These are phyloP conservation scores for Arthroderma sp. DNA, from an alignment of 2,329 filamentous ascomycete genomes.

Conservation along the genomic window DNA sequence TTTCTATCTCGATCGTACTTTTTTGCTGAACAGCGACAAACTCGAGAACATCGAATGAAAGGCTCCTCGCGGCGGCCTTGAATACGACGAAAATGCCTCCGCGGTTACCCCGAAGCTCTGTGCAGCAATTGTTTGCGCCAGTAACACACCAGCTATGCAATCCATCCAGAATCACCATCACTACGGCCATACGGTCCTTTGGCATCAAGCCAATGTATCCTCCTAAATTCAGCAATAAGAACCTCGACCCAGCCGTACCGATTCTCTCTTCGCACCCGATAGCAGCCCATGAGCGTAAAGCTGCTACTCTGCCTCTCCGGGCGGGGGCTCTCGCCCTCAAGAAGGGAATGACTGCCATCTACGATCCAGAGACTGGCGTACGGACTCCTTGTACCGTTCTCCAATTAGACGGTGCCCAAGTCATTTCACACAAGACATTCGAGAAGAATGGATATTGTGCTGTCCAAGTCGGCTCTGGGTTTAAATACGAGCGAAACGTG, in stretches of 20 bases:
- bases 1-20: neutral
- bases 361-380: slow-evolving; percentile 60
- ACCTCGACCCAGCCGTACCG: slow-evolving; percentile 39
- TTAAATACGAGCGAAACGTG: slow-evolving; percentile 61
- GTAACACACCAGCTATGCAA: neutral
- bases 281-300: slow-evolving; percentile 49
- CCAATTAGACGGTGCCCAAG: slow-evolving; percentile 84
- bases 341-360: slow-evolving; percentile 91
- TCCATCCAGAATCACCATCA: neutral
- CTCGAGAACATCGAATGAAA: neutral
- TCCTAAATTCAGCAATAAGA: slow-evolving; percentile 43
- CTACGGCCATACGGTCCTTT: slow-evolving; percentile 26
- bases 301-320: slow-evolving; percentile 50
- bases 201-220: slow-evolving; percentile 48
- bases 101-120: slow-evolving; percentile 24
- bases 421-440: slow-evolving; percentile 73
- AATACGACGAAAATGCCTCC: slow-evolving; percentile 23
- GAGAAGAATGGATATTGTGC: slow-evolving; percentile 81
- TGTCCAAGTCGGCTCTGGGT: slow-evolving; percentile 74
- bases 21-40: neutral
- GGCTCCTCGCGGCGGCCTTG: neutral
- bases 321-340: slow-evolving; percentile 78
- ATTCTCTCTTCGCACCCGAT: slow-evolving; percentile 45
- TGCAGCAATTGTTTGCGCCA: slow-evolving; percentile 21
- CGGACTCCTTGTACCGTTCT: slow-evolving; percentile 82